Evolutionary conservation across 805 yeast genomes (phyloP), one percentile per base, ranked within the genome.

Genomic region (Ogataea saltuana): DNA sequence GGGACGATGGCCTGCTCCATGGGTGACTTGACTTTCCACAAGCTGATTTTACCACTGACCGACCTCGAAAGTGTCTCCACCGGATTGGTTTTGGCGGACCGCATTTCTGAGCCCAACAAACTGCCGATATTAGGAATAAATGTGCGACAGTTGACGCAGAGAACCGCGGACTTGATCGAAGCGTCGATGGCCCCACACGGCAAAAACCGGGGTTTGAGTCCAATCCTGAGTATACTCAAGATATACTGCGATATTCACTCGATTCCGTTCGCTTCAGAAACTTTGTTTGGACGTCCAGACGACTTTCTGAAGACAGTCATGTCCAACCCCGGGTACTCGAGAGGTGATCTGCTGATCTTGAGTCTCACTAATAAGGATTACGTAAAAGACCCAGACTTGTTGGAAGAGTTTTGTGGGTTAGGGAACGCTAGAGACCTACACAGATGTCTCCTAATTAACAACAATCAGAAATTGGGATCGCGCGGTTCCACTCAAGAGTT

Each of bases 161-260:
- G 90, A 58, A 81, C 88, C 0, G 80, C 87, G 0, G 86, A 83
- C 59, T 63, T 83, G 39, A 69, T 83, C 40, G 86, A 80, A 54
- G 87, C 86, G 1, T 81, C 88, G 9, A 62, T 61, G 65, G 26
- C 49, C 15, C 49, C 52, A 35, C 51, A 49, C 28, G 39, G 50
- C 13, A 56, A 55, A 33, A 66, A 48, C 50, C 63, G 23, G 46
- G 65, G 55, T 6, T 64, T 65, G 56, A 78, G 61, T 60, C 75
- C 53, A 1, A 56, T 59, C 23, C 45, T 64, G 28, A 60, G 64
- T 42, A 58, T 63, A 8, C 49, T 64, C 38, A 64, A 63, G 26
- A 51, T 64, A 3, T 61, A 62, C 41, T 57, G 63, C 39, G 66
- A 61, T 31, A 41, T 59, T 22, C 59, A 53, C 17, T 51, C 57